These are phyloP conservation scores for Penicillium sp. DNA, from an alignment of 2,329 filamentous ascomycete species.

Conservation along the genomic window DNA sequence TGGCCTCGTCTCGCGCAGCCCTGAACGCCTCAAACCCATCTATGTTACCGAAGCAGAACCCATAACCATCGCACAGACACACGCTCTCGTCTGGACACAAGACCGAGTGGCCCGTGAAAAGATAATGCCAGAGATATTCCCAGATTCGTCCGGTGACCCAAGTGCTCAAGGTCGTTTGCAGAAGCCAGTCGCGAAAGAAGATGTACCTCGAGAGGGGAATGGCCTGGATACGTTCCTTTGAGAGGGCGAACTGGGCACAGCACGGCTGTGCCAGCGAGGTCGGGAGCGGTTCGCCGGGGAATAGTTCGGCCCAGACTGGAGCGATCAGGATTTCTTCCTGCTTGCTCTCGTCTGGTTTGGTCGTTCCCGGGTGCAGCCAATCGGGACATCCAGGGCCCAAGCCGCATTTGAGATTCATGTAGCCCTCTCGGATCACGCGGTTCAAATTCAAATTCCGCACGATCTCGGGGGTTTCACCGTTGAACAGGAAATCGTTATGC, in stretches of 20 bases:
- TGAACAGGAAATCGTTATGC: slow-evolving; percentile 63
- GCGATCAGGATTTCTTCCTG: slow-evolving; percentile 53
- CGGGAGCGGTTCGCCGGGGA: slow-evolving; percentile 49
- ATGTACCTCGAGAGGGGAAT: slow-evolving; percentile 59
- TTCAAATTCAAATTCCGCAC: slow-evolving; percentile 57
- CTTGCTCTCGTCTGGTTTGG: slow-evolving; percentile 46
- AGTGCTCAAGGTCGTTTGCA: slow-evolving; percentile 60
- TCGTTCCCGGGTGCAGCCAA: slow-evolving; percentile 57
- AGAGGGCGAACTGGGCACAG: slow-evolving; percentile 68
- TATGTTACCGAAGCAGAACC: slow-evolving; percentile 51
- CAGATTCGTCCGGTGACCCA: slow-evolving; percentile 63
- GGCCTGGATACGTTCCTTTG: slow-evolving; percentile 59
- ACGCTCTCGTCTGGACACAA: slow-evolving; percentile 56
- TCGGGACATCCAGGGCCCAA: slow-evolving; percentile 63
- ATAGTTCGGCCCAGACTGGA: slow-evolving; percentile 53
- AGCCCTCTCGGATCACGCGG: slow-evolving; percentile 58
- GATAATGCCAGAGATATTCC: slow-evolving; percentile 68
- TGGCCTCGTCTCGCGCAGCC: slow-evolving; percentile 3
- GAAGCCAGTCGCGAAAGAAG: slow-evolving; percentile 64
- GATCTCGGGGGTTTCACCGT: slow-evolving; percentile 55
- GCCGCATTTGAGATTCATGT: slow-evolving; percentile 64
- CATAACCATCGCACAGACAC: slow-evolving; percentile 68
- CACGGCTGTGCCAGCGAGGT: slow-evolving; percentile 63
- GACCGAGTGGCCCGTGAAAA: slow-evolving; percentile 58
- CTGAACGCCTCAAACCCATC: slow-evolving; percentile 17